phyloP scores from a whole-genome alignment of 1,284 basidiomycete genomes.

The Cutaneotrichosporon sp. region DNA sequence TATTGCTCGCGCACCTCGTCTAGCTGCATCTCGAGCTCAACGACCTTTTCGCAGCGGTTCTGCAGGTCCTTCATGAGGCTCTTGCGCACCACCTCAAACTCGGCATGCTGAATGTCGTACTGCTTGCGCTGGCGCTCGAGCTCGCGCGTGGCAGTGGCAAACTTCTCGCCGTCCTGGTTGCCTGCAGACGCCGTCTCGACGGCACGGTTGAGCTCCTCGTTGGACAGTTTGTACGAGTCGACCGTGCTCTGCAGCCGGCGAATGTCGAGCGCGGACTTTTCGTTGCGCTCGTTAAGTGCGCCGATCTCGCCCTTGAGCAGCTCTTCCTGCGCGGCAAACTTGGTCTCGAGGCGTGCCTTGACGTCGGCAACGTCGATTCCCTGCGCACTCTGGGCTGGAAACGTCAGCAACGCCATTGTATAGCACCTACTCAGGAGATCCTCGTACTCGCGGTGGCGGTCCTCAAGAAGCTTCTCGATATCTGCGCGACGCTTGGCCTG shows the following conservation, averaged over 20 bases:
- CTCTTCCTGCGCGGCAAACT: conserved; percentile 88
- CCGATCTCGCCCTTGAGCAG: conserved; percentile 76
- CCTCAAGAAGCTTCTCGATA: conserved; percentile 72
- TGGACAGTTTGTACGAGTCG: conserved; percentile 90
- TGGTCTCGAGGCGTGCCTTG: conserved; percentile 86
- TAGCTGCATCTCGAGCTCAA: conserved; percentile 97
- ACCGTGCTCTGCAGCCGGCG: conserved; percentile 77
- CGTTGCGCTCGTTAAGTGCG: conserved; percentile 89
- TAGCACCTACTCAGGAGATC: conserved; percentile 60
- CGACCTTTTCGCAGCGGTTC: conserved; percentile 99
- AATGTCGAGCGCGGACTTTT: conserved; percentile 78
- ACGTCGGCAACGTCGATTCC: conserved; percentile 7
- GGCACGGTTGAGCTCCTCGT: conserved; percentile 96
- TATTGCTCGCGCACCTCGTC: conserved; percentile 99
- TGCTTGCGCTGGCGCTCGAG: conserved; percentile 94
- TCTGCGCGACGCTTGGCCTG: conserved; percentile 77
- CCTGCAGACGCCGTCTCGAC: conserved; percentile 95
- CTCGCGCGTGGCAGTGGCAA: conserved; percentile 94
- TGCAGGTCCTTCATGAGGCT: conserved; percentile 97
- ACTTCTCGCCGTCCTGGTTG: conserved; percentile 90
- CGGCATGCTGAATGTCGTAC: conserved; percentile 92
- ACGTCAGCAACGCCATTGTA: conserved; percentile 48
- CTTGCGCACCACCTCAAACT: conserved; percentile 98
- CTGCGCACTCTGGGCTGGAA: conserved; percentile 14
- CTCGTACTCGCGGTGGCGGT: conserved; percentile 89